These are phyloP conservation scores for Rubia tinctorum DNA, from an alignment of 305 asterid species.

Conservation along the genomic window DNA sequence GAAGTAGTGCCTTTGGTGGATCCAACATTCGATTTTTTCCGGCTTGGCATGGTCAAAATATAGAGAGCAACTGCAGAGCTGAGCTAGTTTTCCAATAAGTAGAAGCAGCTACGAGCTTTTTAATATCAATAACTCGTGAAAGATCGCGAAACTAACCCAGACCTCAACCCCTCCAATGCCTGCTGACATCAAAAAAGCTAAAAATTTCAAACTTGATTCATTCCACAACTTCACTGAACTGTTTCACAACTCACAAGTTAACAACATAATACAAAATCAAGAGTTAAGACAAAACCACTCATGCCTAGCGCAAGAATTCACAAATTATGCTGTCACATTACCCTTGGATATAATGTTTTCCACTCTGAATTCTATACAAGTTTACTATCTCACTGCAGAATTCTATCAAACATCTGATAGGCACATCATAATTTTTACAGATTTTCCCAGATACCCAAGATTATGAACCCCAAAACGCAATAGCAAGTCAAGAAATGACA, in stretches of 20 bases:
- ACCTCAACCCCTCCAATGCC: background rate
- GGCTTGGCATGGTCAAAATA: conserved; percentile 9
- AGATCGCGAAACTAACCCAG: background rate
- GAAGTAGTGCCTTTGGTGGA: conserved; percentile 3
- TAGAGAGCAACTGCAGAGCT: background rate
- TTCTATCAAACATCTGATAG: too few species aligned
- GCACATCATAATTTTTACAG: background rate
- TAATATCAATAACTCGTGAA: background rate
- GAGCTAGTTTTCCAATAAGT: background rate
- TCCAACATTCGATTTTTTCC: background rate
- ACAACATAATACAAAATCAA: too few species aligned
- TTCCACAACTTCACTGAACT: background rate
- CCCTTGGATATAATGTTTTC: background rate
- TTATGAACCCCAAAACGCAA: background rate
- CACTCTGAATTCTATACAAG: background rate
- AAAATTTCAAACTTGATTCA: background rate
- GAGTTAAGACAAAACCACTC: too few species aligned
- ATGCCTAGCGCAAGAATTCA: too few species aligned
- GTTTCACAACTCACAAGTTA: background rate
- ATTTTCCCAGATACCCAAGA: background rate
- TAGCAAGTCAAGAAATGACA: background rate
- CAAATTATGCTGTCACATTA: background rate
- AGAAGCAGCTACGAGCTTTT: background rate
- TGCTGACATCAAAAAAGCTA: background rate
- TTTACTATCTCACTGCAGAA: background rate